Conservation (phyloP, 73 alveolate genomes). For the Breviolum minutum region DNA sequence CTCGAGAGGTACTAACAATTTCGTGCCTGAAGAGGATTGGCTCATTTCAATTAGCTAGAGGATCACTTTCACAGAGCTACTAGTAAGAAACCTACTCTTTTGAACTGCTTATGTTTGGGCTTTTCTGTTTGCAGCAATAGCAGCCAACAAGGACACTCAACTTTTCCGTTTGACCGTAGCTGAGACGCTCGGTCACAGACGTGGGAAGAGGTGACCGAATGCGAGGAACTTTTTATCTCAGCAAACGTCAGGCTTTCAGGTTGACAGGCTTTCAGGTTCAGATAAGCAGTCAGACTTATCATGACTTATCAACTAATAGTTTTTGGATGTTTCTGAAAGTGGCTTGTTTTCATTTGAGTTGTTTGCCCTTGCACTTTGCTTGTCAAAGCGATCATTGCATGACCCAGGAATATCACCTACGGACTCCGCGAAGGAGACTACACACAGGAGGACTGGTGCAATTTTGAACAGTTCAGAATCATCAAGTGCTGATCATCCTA, state of each 20-base stretch:
- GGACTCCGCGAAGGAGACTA: slow-evolving; percentile 60
- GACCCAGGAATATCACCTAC: slow-evolving; percentile 67
- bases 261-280: neutral
- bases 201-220: neutral
- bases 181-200: slow-evolving; percentile 6
- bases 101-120: no score
- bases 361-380: neutral
- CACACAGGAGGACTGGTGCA: slow-evolving; percentile 47
- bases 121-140: no score
- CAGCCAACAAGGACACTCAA: slow-evolving; percentile 71
- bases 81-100: no score
- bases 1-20: no score
- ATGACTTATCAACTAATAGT: neutral
- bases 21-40: no score
- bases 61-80: no score
- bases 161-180: slow-evolving; percentile 87
- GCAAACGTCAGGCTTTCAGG: neutral
- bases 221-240: neutral
- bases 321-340: neutral
- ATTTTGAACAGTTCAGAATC: neutral
- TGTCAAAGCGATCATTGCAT: neutral
- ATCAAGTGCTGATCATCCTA: neutral
- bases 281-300: neutral
- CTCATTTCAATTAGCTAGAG: no score
- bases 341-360: neutral